Evolutionary conservation across 148 eudicot species (phyloP), one percentile per base, ranked within the genome.

Genomic region (Camellia sinensis): DNA sequence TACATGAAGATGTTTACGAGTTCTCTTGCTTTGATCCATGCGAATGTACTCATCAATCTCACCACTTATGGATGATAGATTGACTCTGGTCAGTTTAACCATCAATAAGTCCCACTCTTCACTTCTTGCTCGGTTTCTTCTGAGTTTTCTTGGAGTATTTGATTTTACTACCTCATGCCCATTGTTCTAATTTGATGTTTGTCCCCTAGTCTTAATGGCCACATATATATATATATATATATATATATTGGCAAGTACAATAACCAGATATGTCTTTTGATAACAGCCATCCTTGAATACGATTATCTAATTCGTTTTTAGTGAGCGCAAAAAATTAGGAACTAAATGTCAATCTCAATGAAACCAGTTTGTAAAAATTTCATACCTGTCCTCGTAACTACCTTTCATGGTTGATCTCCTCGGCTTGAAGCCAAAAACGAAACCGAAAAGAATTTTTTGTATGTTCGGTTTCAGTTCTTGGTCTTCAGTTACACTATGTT

Each of bases 401-500:
- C 2, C 29, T 72, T 67, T 18, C 60, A 21, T 8, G 43, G 60
- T 21, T 5, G 29, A 29, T 52, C 19, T 52, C 40, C 65, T 70
- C 62, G 69, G n/a, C 29, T 67, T 73, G 41, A 73, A 64, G 18
- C 71, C 18, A 7, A 68, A 76, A 50, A 43, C 19, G 52, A 29
- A 29, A 29, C 37, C 37, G 37, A 64, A 29, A 29, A 29, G 37
- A 18, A 66, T 62, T 71, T 79, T 22, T 52, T 75, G 22, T 75
- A 65, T 63, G 13, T 63, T 37, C 15, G 48, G 29, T 15, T 81
- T 81, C 17, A 13, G 44, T 6, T 77, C 77, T 74, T 56, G 18
- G 50, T 74, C 22, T 40, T 54, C 50, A 2, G 17, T 22, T n/a
- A n/a, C n/a, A n/a, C n/a, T n/a, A n/a, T n/a, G n/a, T n/a, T n/a